phyloP scores from a whole-genome alignment of 768 basidiomycete species.

The Russula olivacea region DNA sequence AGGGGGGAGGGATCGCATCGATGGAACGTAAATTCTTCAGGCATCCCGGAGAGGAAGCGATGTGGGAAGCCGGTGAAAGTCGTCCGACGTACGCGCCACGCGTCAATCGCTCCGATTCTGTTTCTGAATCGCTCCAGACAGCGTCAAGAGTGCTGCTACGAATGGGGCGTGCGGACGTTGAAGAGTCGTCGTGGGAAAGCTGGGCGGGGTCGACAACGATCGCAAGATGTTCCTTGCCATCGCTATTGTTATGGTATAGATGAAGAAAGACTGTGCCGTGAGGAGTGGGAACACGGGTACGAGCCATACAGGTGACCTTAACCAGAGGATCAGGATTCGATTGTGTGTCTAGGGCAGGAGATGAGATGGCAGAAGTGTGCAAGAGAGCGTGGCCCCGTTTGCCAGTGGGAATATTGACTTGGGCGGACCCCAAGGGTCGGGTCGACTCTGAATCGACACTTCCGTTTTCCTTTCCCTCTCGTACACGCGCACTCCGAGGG shows the following conservation, averaged over 20 bases:
- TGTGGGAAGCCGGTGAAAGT: slow-evolving; percentile 49
- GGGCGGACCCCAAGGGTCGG: slow-evolving; percentile 35
- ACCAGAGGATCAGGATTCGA: slow-evolving; percentile 33
- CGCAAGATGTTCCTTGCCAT: slow-evolving; percentile 92
- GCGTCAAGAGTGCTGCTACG: slow-evolving; percentile 78
- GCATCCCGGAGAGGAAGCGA: slow-evolving; percentile 30
- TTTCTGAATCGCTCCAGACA: slow-evolving; percentile 78
- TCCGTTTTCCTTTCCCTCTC: slow-evolving; percentile 47
- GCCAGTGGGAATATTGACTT: slow-evolving; percentile 34
- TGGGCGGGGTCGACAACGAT: slow-evolving; percentile 92
- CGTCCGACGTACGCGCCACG: slow-evolving; percentile 92
- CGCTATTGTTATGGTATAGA: slow-evolving; percentile 88
- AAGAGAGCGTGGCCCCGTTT: slow-evolving; percentile 36
- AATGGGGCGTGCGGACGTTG: slow-evolving; percentile 45
- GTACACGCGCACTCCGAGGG: slow-evolving; percentile 58
- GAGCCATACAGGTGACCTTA: slow-evolving; percentile 90
- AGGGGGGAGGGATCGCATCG: slow-evolving; percentile 55
- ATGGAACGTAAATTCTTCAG: slow-evolving; percentile 17
- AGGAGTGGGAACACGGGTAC: slow-evolving; percentile 94
- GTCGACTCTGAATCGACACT: slow-evolving; percentile 34
- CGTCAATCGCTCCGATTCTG: slow-evolving; percentile 87
- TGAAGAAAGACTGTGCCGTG: slow-evolving; percentile 92
- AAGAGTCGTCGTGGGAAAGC: slow-evolving; percentile 43
- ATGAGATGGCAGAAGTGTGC: slow-evolving; percentile 19
- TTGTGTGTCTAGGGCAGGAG: slow-evolving; percentile 7